Evolutionary conservation across 2,329 filamentous ascomycete genomes (phyloP), one percentile per base, ranked within the genome.

Genomic region (Fusarium sp.): DNA sequence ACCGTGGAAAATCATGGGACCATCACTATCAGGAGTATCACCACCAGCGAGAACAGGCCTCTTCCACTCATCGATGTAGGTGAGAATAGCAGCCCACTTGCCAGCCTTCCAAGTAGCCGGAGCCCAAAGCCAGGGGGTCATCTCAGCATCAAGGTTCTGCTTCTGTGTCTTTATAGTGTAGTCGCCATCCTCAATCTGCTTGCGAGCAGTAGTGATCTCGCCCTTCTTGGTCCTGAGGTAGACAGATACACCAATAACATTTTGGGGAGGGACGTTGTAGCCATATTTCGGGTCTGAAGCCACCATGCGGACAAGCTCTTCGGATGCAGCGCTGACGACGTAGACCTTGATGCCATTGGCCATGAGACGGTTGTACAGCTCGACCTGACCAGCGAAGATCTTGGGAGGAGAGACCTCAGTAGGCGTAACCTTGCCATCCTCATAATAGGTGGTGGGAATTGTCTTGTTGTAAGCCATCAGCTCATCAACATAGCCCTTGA

Each of bases 401-500:
- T 74, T 77, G 33, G 83, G 83, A 6, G 80, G 79, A 23, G 41
- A 75, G 37, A 84, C 70, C 3, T 76, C 73, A 5, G 71, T 73
- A 2, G 75, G 20, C 0, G 78, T 77, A 14, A 81, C 60, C 7
- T 75, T 73, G 20, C 78, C 81, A 20, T 68, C 80, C 13, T 81
- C 77, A 46, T 74, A 82, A 69, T 83, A 83, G 8, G 74, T 79
- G n/a, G 78, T 76, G 8, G 77, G 65, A 7, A 84, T 79, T 12
- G 79, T 80, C 30, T 52, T 66, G 74, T 83, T 81, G 61, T 82
- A 78, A 2, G 82, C 79, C 77, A 86, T 83, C 64, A 86, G 79
- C 67, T 85, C 81, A 69, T 85, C 85, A 4, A 84, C 81, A 68
- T 83, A 83, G 63, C 79, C 81, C 75, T 83, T 84, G 38, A 85